Evolutionary conservation across 208 protist species (phyloP).

Genomic region (Endotrypanum monterogeii): DNA sequence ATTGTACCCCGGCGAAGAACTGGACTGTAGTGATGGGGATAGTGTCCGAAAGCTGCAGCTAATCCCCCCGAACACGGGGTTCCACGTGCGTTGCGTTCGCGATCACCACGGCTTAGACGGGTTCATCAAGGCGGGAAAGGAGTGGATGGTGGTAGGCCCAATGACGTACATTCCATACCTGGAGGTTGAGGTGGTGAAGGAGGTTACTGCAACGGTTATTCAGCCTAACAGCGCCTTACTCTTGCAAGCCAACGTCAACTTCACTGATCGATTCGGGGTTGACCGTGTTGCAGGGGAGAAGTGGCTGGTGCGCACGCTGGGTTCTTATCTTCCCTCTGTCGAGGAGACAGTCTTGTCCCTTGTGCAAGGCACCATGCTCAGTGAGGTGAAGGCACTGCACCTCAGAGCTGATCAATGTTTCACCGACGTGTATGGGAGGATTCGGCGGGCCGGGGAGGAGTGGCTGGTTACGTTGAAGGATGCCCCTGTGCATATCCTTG

Average conservation of each 20-base stretch:
- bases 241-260: conserved; percentile 73
- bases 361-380: conserved; percentile 82
- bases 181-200: conserved; percentile 79
- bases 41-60: conserved; percentile 70
- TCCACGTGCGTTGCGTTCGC: conserved; percentile 82
- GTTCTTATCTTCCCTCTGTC: conserved; percentile 89
- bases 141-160: conserved; percentile 93
- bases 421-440: conserved; percentile 81
- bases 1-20: conserved; percentile 88
- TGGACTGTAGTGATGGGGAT: conserved; percentile 38
- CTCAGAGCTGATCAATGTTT: conserved; percentile 79
- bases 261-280: conserved; percentile 72
- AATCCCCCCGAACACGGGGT: conserved; percentile 79
- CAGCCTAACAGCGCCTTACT: conserved; percentile 86
- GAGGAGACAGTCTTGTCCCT: conserved; percentile 82
- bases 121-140: conserved; percentile 72
- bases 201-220: conserved; percentile 74
- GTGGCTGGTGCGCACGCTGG: conserved; percentile 84
- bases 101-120: conserved; percentile 52
- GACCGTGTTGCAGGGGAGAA: conserved; percentile 78
- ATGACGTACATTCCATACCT: conserved; percentile 90
- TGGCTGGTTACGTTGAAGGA: conserved; percentile 90
- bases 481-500: conserved; percentile 82
- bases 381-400: conserved; percentile 76
- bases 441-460: conserved; percentile 72